phyloP scores from a whole-genome alignment of 805 yeast species.

The Wickerhamomyces strasburgensis region DNA sequence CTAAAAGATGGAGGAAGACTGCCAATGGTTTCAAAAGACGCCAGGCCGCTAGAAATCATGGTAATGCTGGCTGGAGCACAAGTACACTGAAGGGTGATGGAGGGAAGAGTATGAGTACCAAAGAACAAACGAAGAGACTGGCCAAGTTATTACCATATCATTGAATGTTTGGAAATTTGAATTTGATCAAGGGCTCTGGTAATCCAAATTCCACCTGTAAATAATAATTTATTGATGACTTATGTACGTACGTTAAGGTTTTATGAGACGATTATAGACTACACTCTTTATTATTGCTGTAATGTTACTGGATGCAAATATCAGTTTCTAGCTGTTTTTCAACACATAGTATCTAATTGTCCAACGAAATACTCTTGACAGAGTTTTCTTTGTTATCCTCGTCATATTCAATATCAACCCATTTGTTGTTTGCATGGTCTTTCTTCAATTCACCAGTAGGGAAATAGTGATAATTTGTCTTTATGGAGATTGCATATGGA shows the following conservation, averaged over 20 bases:
- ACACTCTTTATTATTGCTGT: too few species aligned
- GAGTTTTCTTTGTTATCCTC: slow-evolving; percentile 27
- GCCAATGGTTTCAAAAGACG: slow-evolving; percentile 59
- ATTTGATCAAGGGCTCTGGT: too few species aligned
- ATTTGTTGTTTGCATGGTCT: slow-evolving; percentile 39
- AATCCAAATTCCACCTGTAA: background rate
- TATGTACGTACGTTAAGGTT: too few species aligned
- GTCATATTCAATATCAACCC: slow-evolving; percentile 50
- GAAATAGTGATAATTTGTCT: slow-evolving; percentile 86
- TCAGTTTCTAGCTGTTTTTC: too few species aligned
- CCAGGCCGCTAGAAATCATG: slow-evolving; percentile 86
- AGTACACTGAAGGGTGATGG: slow-evolving; percentile 54
- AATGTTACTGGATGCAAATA: background rate
- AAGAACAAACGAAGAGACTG: slow-evolving; percentile 54
- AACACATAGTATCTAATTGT: background rate
- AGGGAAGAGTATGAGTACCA: slow-evolving; percentile 52
- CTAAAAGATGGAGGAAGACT: slow-evolving; percentile 79
- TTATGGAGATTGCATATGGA: slow-evolving; percentile 79
- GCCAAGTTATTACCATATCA: slow-evolving; percentile 41
- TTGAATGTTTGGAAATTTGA: slow-evolving; percentile 4
- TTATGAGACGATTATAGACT: too few species aligned
- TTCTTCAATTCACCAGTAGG: slow-evolving; percentile 62
- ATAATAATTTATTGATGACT: too few species aligned
- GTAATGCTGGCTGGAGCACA: slow-evolving; percentile 83
- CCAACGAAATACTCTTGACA: slow-evolving; percentile 15